These are phyloP conservation scores for Backusella westeae DNA, from an alignment of 192 early-diverging fungal genomes.

Conservation along the genomic window DNA sequence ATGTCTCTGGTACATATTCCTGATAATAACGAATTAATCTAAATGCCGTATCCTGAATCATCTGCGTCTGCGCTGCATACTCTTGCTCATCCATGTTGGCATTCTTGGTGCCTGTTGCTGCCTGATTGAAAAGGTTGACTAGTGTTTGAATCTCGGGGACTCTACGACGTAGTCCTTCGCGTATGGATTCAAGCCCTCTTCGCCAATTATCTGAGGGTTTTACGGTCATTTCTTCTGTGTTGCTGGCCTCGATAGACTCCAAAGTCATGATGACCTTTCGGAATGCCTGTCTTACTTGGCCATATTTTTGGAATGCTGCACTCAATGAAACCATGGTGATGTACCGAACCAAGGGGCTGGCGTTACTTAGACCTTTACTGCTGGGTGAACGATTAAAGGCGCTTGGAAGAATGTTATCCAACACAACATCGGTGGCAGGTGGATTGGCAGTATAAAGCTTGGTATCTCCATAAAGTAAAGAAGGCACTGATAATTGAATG, in stretches of 20 bases:
- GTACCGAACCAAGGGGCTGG: constrained; percentile 62
- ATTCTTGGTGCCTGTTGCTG: constrained; percentile 24
- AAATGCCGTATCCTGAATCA: constrained; percentile 54
- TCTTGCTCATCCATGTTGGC: constrained; percentile 44
- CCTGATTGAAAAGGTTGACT: constrained; percentile 44
- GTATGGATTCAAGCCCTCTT: constrained; percentile 26
- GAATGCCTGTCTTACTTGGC: constrained; percentile 16
- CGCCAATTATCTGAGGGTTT: constrained; percentile 31
- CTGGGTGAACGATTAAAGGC: constrained; percentile 48
- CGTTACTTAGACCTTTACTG: constrained; percentile 64
- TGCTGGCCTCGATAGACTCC: constrained; percentile 9
- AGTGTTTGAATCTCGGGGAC: constrained; percentile 74
- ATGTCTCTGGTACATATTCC: constrained; percentile 56
- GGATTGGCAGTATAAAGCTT: constrained; percentile 45
- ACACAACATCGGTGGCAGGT: constrained; percentile 54
- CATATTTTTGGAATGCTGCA: constrained; percentile 61
- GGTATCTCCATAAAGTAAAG: constrained; percentile 42
- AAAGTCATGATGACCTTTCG: constrained; percentile 37
- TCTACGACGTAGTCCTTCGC: constrained; percentile 61
- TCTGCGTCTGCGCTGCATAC: constrained; percentile 31
- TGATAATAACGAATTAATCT: constrained; percentile 68
- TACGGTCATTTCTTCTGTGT: not conserved
- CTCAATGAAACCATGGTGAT: constrained; percentile 55
- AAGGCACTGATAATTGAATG: constrained; percentile 65
- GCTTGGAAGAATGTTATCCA: constrained; percentile 70